Conservation (phyloP, 495 filamentous ascomycete genomes). For the Tuber brumale region DNA sequence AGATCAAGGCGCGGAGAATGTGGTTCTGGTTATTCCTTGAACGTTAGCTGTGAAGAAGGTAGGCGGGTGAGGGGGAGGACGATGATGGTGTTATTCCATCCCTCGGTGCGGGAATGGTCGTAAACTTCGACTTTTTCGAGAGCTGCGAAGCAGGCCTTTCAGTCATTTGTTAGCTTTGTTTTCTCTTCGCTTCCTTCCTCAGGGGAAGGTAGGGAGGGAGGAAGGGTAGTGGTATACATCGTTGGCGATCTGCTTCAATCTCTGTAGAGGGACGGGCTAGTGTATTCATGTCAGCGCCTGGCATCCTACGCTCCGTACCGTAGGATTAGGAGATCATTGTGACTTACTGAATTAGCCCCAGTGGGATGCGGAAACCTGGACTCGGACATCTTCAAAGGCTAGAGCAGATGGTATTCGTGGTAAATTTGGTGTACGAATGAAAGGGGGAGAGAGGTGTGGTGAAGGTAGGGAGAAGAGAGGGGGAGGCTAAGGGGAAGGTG, state of each 20-base stretch:
- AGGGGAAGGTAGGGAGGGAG: not conserved
- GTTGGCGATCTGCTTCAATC: constrained; percentile 74
- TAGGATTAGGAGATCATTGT: not conserved
- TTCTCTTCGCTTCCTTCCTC: not conserved
- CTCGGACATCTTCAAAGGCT: not conserved
- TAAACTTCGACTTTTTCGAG: constrained; percentile 66
- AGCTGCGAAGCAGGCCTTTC: constrained; percentile 73
- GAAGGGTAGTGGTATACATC: constrained; percentile 57
- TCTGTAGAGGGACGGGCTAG: constrained; percentile 66
- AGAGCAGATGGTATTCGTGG: not conserved
- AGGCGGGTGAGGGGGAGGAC: constrained; percentile 49
- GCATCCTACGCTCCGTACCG: not conserved
- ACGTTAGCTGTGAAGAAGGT: not conserved
- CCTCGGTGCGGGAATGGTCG: constrained; percentile 67
- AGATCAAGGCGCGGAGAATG: constrained; percentile 77
- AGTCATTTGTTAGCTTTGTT: constrained; percentile 16
- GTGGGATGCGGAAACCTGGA: not conserved
- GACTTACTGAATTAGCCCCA: not conserved
- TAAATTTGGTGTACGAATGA: not conserved
- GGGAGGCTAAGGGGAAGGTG: not conserved
- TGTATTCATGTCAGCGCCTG: not conserved
- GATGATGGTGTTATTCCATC: constrained; percentile 89
- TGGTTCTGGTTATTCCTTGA: constrained; percentile 56
- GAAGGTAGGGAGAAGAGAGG: not conserved
- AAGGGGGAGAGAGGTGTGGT: not conserved